Evolutionary conservation across 768 basidiomycete genomes (phyloP).

Genomic region (Boletus reticuloceps): DNA sequence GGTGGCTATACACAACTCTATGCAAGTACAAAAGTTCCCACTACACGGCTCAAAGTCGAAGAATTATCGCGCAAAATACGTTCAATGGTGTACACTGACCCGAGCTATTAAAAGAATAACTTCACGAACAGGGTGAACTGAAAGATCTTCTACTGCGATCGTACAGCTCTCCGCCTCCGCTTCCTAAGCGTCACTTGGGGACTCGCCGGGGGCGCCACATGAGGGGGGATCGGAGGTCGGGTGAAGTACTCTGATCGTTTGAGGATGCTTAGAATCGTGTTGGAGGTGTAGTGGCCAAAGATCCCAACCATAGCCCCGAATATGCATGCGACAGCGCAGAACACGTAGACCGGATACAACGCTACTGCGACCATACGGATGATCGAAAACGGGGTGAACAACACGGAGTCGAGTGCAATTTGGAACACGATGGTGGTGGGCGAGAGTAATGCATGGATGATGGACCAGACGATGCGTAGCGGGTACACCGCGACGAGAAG

Average conservation of each 20-base stretch:
- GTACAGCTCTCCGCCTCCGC: constrained; percentile 23
- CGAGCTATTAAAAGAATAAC: background rate
- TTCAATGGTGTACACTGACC: background rate
- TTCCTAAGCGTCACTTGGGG: constrained; percentile 18
- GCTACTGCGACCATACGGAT: constrained; percentile 38
- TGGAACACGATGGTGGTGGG: constrained; percentile 45
- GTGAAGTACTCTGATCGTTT: constrained; percentile 13
- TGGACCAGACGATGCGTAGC: constrained; percentile 22
- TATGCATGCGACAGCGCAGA: constrained; percentile 55
- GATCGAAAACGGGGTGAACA: constrained; percentile 46
- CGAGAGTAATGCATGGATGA: constrained; percentile 41
- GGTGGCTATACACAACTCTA: no score
- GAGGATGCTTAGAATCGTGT: constrained; percentile 8
- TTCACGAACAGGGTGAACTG: background rate
- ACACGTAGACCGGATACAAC: constrained; percentile 55
- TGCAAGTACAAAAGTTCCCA: no score
- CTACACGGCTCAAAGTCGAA: background rate
- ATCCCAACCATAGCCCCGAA: constrained; percentile 46
- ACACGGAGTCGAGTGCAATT: constrained; percentile 38
- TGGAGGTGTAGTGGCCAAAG: constrained; percentile 29
- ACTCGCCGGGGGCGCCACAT: background rate
- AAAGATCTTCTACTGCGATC: constrained; percentile 18
- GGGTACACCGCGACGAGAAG: constrained; percentile 17
- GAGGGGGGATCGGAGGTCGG: background rate
- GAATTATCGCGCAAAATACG: background rate